Evolutionary conservation across 139 green algal species (phyloP), one percentile per base, ranked within the genome.

Genomic region (Spirogloea muscicola): DNA sequence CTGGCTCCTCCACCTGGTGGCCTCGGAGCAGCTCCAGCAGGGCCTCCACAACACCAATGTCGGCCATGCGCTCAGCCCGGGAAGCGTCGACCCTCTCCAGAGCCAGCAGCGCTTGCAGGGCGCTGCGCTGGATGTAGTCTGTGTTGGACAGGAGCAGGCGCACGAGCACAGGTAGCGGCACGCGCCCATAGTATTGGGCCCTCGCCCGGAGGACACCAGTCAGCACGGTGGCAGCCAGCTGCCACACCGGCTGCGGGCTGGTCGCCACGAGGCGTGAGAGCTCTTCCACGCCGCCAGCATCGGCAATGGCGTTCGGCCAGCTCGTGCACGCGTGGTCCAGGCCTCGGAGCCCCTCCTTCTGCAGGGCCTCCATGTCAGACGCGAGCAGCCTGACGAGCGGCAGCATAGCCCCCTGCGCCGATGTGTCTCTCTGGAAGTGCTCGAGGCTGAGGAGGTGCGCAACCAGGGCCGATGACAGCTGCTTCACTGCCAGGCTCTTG

Each of bases 1-100:
- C 58, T 49, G 55, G 49, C 41, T 76, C 58, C 48, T 76, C 67
- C 49, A 76, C 67, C 67, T 76, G 67, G 58, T 76, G 67, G 10
- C 34, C 31, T 9, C 67, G 51, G 49, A 76, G 58, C 41, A 76
- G 67, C 67, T 65, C 67, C 67, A 76, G 58, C 40, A 76, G 49
- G 18, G 67, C 67, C 21, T 76, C 67, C 42, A 76, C 67, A 16
- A 76, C 67, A 18, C 67, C 67, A 41, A 51, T 59, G 29, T 68
- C 25, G 34, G 67, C 67, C 67, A 76, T 76, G 31, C 31, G 38
- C 49, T 76, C 48, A 29, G 25, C 67, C 5, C 49, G 49, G 13
- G 25, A 7, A 25, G 67, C 31, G n/a, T 76, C 67, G 41, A 49
- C 41, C 2, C 58, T 13, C 67, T 66, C 48, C 67, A 76, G 39